Evolutionary conservation across 495 filamentous ascomycete genomes (phyloP).

Genomic region (Trichoderma parareesei): DNA sequence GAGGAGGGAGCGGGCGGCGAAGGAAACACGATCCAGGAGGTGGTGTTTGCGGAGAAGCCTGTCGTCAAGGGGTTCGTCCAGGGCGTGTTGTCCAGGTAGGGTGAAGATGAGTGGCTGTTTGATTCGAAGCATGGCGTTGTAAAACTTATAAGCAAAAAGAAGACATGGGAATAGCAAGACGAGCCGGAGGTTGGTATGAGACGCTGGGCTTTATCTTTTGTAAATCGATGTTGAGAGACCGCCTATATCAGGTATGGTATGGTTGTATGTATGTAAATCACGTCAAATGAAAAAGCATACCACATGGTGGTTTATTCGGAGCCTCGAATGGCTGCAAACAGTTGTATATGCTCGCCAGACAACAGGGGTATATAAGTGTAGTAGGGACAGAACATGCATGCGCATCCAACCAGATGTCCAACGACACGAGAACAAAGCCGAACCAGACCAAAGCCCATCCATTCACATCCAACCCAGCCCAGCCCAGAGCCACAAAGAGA

Average conservation of each 20-base stretch:
- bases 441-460: background rate
- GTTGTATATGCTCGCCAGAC: too few relatives aligned
- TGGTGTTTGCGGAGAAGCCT: conserved; percentile 38
- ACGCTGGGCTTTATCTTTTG: too few relatives aligned
- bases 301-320: too few relatives aligned
- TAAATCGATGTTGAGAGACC: too few relatives aligned
- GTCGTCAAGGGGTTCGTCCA: conserved; percentile 32
- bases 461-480: background rate
- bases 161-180: background rate
- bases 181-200: too few relatives aligned
- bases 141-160: background rate
- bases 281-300: too few relatives aligned
- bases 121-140: background rate
- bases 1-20: conserved; percentile 36
- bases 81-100: conserved; percentile 37
- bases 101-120: background rate
- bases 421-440: background rate
- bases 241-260: too few relatives aligned
- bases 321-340: too few relatives aligned
- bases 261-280: too few relatives aligned
- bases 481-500: background rate
- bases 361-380: background rate
- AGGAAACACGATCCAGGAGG: conserved; percentile 35
- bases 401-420: background rate
- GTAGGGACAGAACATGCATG: background rate